Evolutionary conservation across 1,139 yeast species (phyloP), one percentile per base, ranked within the genome.

Genomic region (Saccharomyces hybrid): DNA sequence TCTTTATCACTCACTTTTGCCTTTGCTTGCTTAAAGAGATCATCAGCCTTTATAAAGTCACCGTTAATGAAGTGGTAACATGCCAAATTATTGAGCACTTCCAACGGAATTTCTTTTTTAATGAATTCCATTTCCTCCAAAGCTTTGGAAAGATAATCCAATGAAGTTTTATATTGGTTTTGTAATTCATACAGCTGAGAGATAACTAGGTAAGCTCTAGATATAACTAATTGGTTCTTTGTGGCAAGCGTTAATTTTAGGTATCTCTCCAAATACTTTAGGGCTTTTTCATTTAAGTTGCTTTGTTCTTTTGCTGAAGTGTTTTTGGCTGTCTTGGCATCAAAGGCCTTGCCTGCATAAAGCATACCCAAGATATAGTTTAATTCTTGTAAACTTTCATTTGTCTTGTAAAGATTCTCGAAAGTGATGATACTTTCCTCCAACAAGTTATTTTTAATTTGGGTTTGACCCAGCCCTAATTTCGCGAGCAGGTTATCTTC

Each of bases 371-470:
- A 73, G 34, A 88, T 79, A 64, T 87, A 86, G 59, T 82, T 79
- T 1, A 87, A 87, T 69, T 91, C 97, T 51, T 85, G 74, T 55
- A 88, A 79, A 63, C 83, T 85, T 23, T 89, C 84, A 63, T 84
- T 78, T 27, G 79, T 76, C 60, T 85, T 82, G 55, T 84, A 78
- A 52, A 89, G 76, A 48, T 81, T 81, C 67, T 93, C 98, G 65
- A 88, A 86, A 0, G 96, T 84, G 60, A 91, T 77, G 57, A 85
- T 81, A 11, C 98, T 95, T 66, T 91, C 98, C 62, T 89, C 91
- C 14, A 80, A 71, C 50, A 88, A 83, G 38, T 85, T 82, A 67
- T 90, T 83, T 56, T 83, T 78, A 57, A 85, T 79, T 66, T 89
- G 93, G 3, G 96, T 82, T 68, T 89, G 95, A 0, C 96, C 97